phyloP scores from a whole-genome alignment of 2,329 filamentous ascomycete genomes.

The Trichoderma brevicompactum region DNA sequence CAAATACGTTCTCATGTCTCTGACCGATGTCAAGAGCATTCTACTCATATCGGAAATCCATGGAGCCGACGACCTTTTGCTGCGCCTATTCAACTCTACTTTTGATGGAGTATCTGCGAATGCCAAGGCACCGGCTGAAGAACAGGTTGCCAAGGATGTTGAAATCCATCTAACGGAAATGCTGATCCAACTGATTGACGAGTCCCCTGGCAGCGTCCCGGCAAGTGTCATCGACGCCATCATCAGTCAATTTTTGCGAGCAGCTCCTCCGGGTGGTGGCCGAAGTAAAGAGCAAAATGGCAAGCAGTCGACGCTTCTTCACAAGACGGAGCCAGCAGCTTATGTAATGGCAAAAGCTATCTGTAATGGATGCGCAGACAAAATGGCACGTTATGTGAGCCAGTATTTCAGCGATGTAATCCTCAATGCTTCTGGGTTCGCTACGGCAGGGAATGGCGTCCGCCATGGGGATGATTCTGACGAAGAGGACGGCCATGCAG shows the following conservation, averaged over 20 bases:
- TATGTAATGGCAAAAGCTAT: constrained; percentile 97
- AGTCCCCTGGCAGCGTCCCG: constrained; percentile 72
- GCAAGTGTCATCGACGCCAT: constrained; percentile 87
- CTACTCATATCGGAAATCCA: constrained; percentile 88
- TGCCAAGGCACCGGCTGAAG: constrained; percentile 73
- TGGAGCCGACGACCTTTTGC: constrained; percentile 76
- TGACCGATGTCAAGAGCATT: constrained; percentile 93
- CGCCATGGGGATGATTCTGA: constrained; percentile 66
- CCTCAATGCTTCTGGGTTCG: constrained; percentile 75
- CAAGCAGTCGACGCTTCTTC: constrained; percentile 79
- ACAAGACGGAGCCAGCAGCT: constrained; percentile 86
- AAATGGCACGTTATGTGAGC: constrained; percentile 92
- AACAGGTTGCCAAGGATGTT: constrained; percentile 88
- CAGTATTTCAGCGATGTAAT: constrained; percentile 98
- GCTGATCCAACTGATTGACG: constrained; percentile 83
- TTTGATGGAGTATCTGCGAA: constrained; percentile 90
- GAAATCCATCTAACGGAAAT: constrained; percentile 90
- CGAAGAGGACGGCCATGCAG: constrained; percentile 62
- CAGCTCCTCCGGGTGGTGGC: constrained; percentile 70
- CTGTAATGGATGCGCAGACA: constrained; percentile 85
- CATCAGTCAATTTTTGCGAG: constrained; percentile 92
- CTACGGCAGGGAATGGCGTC: constrained; percentile 59
- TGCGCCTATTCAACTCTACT: constrained; percentile 81
- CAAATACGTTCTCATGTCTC: constrained; percentile 84
- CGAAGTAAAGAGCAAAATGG: constrained; percentile 69